Evolutionary conservation across 2,329 filamentous ascomycete species (phyloP), one percentile per base, ranked within the genome.

Genomic region (Mycogone perniciosa): DNA sequence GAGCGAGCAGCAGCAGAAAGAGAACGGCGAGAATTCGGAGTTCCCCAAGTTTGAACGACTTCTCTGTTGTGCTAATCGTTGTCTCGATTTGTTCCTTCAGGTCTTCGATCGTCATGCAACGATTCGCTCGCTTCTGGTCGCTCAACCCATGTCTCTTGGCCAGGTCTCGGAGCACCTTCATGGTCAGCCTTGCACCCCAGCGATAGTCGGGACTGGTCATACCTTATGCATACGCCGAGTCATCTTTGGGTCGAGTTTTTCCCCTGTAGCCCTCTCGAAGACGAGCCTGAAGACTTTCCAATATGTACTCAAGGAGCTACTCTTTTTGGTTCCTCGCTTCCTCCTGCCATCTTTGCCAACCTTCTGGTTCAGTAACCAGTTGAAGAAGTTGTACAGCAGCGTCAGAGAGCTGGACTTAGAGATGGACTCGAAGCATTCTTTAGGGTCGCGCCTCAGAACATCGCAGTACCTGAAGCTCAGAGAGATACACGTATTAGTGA

Each of bases 271-370:
- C 46, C 51, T 54, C 56, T 64, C 44, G 38, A 57, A 60, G 20
- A 62, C 54, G 8, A 64, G 56, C 41, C 56, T 51, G 45, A 62
- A 64, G 31, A 58, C 51, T 46, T 66, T 65, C 58, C 48, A 65
- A 40, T 58, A 59, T 56, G 52, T 64, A 39, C 53, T 52, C 6
- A 66, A 54, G 3, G 57, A 61, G 48, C 54, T 60, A 6, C 45
- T 52, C 50, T 57, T 58, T 20, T 52, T 13, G 50, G 38, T 52
- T 44, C 47, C 51, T 9, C 37, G 29, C 51, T 56, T 56, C 38
- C 52, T 57, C 33, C 46, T 50, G 11, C 50, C 51, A 44, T 56
- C 42, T 20, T 20, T 20, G 20, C 20, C 20, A 20, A 20, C 20
- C 20, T 20, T 20, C 20, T 20, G 20, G 20, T 20, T 20, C 20